Evolutionary conservation across 2,329 filamentous ascomycete genomes (phyloP), one percentile per base, ranked within the genome.

Genomic region (Hymenoscyphus infarciens): DNA sequence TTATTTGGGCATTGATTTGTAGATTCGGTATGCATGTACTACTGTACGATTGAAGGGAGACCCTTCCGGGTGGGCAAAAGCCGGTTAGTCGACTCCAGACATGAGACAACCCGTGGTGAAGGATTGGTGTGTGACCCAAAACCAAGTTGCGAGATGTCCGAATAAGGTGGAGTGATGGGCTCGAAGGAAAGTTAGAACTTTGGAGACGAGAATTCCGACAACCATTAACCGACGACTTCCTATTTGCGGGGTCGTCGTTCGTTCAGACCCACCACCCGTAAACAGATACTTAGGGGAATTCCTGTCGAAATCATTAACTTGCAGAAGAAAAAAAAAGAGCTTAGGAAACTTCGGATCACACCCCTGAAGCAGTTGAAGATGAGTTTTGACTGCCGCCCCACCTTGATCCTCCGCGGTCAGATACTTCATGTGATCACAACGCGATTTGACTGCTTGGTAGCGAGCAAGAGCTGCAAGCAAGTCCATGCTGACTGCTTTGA

Each of bases 191-290:
- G 13, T 31, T 31, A 5, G 5, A 31, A 31, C 33, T 31, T 55
- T 55, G 53, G 53, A 55, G 53, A 55, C 27, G 53, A 55, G 53
- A 16, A 55, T 55, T 55, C 53, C 27, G n/a, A 55, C 25, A n/a
- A 55, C 53, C 53, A 25, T 55, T 33, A 3, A 31, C n/a, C 15
- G 10, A 33, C 45, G 53, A 33, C 10, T 55, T 29, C 29, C 53
- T n/a, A 55, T 55, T 52, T 52, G 45, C 45, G 19, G 45, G 45
- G 19, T 25, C 22, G 8, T 52, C 19, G 1, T 52, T 27, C 45
- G 19, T 10, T 10, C 45, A 52, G 45, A 52, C 45, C 42, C 45
- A 22, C 22, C 25, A 38, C 35, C 35, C 35, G 13, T 38, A 38
- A 38, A 38, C 8, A 38, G 33, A 38, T 11, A 38, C n/a, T n/a